Percentiles rank a stretch among this genome's conserved stretches.
phyloP scores from a whole-genome alignment of 2,329 filamentous ascomycete species.

The Trichoderma sp. region DNA sequence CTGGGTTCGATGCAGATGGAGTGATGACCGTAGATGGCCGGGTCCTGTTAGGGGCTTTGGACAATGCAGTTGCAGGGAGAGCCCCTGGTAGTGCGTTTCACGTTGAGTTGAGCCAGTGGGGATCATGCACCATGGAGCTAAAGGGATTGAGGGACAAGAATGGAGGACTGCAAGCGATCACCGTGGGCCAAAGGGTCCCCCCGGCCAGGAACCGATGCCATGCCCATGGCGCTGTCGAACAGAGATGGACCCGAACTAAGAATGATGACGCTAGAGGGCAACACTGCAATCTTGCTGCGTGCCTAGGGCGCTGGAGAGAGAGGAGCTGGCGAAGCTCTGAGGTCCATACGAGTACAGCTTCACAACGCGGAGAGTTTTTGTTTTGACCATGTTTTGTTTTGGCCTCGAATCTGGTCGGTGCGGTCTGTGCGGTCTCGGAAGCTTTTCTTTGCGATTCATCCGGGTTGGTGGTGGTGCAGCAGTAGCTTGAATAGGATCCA shows the following conservation, averaged over 20 bases:
- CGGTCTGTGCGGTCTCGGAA: background rate
- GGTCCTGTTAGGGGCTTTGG: conserved; percentile 10
- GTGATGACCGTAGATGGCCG: conserved; percentile 17
- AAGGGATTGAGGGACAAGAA: background rate
- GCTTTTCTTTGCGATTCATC: background rate
- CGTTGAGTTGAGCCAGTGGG: conserved; percentile 16
- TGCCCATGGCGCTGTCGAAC: conserved; percentile 1
- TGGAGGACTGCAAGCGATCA: conserved; percentile 7
- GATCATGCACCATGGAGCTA: background rate
- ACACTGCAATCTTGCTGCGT: conserved; percentile 15
- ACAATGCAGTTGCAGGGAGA: conserved; percentile 20
- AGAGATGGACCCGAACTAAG: background rate
- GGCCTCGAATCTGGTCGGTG: background rate
- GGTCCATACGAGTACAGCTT: background rate
- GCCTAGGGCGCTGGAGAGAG: background rate
- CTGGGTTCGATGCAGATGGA: background rate
- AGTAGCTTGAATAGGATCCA: background rate
- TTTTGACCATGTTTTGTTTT: background rate
- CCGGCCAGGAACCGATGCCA: conserved; percentile 8
- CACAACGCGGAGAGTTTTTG: background rate
- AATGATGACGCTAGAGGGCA: conserved; percentile 10
- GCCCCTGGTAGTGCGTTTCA: conserved; percentile 21
- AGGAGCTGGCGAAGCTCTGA: background rate
- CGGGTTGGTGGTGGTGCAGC: background rate
- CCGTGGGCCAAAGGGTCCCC: background rate